Evolutionary conservation across 2,329 filamentous ascomycete species (phyloP), one percentile per base, ranked within the genome.

Genomic region (Beauveria asiatica): DNA sequence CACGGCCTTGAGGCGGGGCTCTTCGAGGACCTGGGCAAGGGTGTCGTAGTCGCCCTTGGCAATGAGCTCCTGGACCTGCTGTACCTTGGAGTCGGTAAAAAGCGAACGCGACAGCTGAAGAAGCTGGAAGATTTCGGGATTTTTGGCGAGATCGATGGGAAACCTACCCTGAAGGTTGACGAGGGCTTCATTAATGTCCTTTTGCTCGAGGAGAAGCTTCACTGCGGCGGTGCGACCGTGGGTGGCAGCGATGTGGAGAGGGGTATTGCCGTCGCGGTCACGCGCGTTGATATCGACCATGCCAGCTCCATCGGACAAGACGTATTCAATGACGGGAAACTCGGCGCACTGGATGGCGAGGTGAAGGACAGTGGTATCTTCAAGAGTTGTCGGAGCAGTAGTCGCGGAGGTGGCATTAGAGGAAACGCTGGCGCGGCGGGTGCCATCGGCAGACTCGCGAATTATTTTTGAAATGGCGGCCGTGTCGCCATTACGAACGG

Each of bases 311-410:
- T 90, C 83, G 1, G 91, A 92, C 48, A 99, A 76, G n/a, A 97
- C 88, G 69, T 93, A 97, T 72, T 99, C 92, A 58, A 99, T 89
- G 30, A 99, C 92, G 21, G 90, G 87, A 53, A 88, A 83, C 72
- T 97, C 94, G 54, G 94, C 93, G 74, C 93, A 97, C 74, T 99
- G 94, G 49, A 97, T 91, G 27, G 94, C 92, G 45, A 99, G 80
- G 72, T 99, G 93, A 42, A 99, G 80, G 46, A 97, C 88, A 2
- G 90, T 94, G 1, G 92, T 97, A 59, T 95, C 92, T 62, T 92
- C 88, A 30, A 92, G 72, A 61, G 78, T 68, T 65, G 72, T 73
- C 65, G 72, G 72, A 60, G 78, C 68, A 65, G 72, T 73, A 65
- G 72, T 67, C 62, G 74, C 68, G 63, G 73, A 67, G 63, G 76